Evolutionary conservation across 2,329 filamentous ascomycete genomes (phyloP).

Genomic region (Ilyonectria destructans): DNA sequence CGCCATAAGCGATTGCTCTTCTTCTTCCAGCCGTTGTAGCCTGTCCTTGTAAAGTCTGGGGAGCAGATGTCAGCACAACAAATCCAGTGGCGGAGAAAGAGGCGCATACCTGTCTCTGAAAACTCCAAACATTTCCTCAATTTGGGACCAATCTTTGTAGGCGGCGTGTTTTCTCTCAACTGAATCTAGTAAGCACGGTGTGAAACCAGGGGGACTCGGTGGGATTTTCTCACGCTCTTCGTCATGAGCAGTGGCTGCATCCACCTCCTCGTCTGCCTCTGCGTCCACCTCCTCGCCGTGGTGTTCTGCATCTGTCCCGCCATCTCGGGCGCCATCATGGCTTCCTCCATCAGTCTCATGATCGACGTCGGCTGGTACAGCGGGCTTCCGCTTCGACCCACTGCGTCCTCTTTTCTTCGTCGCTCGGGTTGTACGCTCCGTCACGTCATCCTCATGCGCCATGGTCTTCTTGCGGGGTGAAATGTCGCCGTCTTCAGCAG

Average conservation of each 20-base stretch:
- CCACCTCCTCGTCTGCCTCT: conserved; percentile 73
- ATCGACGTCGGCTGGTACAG: conserved; percentile 49
- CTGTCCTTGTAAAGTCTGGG: conserved; percentile 89
- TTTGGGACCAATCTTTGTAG: conserved; percentile 82
- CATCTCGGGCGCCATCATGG: conserved; percentile 54
- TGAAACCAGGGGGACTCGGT: conserved; percentile 20
- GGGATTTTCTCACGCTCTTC: conserved; percentile 71
- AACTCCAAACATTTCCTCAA: conserved; percentile 91
- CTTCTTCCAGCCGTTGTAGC: conserved; percentile 83
- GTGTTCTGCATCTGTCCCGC: conserved; percentile 60
- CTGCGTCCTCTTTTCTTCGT: conserved; percentile 61
- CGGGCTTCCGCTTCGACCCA: conserved; percentile 58
- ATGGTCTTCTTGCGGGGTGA: conserved; percentile 50
- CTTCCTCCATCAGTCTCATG: conserved; percentile 53
- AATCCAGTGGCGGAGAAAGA: neutral
- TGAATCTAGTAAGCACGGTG: conserved; percentile 57
- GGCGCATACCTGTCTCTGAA: conserved; percentile 82
- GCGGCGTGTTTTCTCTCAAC: conserved; percentile 86
- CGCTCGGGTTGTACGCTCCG: conserved; percentile 53
- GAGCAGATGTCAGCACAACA: conserved; percentile 41
- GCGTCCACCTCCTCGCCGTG: conserved; percentile 71
- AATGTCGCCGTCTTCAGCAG: conserved; percentile 63
- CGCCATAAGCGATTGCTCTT: conserved; percentile 74
- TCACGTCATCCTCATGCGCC: conserved; percentile 52
- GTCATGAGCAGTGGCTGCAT: conserved; percentile 72